Percentiles rank a stretch among this genome's conserved stretches.
Conservation (phyloP, 352 stramenopile genomes). For the Saprolegnia parasitica region DNA sequence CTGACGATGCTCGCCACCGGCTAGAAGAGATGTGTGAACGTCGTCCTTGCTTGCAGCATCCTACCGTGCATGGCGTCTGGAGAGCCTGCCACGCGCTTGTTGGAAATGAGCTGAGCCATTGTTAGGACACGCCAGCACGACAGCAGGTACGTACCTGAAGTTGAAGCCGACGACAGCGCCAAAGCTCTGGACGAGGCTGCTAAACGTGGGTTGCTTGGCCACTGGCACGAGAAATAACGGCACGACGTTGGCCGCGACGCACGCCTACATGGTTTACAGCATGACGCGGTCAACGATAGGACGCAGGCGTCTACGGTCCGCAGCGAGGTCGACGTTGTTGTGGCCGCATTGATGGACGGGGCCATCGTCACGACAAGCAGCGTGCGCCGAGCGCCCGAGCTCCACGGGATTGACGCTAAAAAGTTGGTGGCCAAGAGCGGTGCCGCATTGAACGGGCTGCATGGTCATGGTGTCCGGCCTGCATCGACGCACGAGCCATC, state of each 20-base stretch:
- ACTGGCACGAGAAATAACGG: constrained; percentile 18
- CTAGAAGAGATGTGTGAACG: not conserved
- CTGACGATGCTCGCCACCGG: not conserved
- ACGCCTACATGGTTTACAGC: no score
- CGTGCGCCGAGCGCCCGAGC: constrained; percentile 1
- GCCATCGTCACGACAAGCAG: constrained; percentile 14
- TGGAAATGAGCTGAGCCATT: not conserved
- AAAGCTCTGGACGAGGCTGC: not conserved
- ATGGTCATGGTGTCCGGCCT: not conserved
- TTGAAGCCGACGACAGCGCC: constrained; percentile 10
- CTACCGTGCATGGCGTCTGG: not conserved
- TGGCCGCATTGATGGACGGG: constrained; percentile 2
- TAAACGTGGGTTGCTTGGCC: not conserved
- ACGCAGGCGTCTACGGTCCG: not conserved
- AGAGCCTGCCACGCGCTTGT: constrained; percentile 6
- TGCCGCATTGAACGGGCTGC: constrained; percentile 4
- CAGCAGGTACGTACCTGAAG: not conserved
- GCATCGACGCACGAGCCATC: no score
- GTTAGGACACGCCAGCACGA: not conserved
- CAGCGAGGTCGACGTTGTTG: not conserved
- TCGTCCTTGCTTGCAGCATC: not conserved
- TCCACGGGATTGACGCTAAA: constrained; percentile 10
- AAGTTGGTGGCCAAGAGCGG: not conserved
- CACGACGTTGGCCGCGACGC: constrained; percentile 8
- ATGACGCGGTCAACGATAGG: no score